Base-by-base conservation (phyloP, 169 alveolate genomes). In the Babesia sp. region DNA sequence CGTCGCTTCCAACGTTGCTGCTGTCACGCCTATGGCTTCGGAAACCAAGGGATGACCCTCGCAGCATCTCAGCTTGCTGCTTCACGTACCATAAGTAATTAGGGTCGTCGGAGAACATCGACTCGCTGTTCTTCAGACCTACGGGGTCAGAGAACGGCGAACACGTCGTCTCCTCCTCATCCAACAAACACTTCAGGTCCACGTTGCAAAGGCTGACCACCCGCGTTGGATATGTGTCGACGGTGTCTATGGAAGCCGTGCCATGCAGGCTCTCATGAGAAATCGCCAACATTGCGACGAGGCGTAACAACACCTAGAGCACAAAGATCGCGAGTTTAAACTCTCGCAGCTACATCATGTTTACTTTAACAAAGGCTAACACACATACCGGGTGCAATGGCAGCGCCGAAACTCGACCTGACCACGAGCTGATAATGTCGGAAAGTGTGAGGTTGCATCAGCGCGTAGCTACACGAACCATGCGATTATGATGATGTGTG, bases 161-260 rank as follows among this genome's bases (percentile, higher is more conserved):
- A 61, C 82, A 68, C 48, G 67, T 63, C 36, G 71, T 70, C 54
- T 79, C 87, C 83, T 66, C 74, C n/a, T 68, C 87, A 26, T 79
- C 83, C 83, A 79, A n/a, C 70, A 79, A 71, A 22, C 63, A 39
- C 37, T 70, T 54, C 56, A 79, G 67, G 53, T 79, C 74, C 58
- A 79, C 87, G 34, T 79, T 66, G 39, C 81, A 70, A 46, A 79
- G 68, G 29, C 72, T 56, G 28, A 79, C 77, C 60, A 79, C 78
- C 63, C 59, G 73, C 18, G 87, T 3, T 33, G 36, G 37, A 11
- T 59, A 29, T 41, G 64, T 2, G 53, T 6, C 74, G 44, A 50
- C 61, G 22, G 18, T 9, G 18, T 46, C 51, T 53, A 16, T 12
- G 22, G 74, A 50, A 16, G 24, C 34, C 64, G 51, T 44, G 31